Evolutionary conservation across 1,139 yeast genomes (phyloP), one percentile per base, ranked within the genome.

Genomic region (Yamadazyma sp.): DNA sequence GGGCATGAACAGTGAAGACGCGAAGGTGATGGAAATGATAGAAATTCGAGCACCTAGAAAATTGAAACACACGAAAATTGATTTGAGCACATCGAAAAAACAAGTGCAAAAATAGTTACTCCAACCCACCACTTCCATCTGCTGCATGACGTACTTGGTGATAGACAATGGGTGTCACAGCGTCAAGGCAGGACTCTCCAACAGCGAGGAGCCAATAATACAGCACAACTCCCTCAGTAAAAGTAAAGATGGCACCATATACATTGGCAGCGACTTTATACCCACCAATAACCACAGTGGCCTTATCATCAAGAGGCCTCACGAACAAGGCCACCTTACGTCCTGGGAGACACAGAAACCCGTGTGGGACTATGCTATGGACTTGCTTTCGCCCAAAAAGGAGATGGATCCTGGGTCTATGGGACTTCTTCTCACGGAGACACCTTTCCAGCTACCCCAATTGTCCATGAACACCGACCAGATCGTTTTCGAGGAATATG

Each of bases 261-360:
- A 85, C 52, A 68, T 89, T 9, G 96, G 96, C 2, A 68, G 68
- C 45, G 84, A 87, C 48, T 84, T 83, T 47, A 60, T 74, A 17
- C 70, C 73, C 23, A 79, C 91, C 34, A 78, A 76, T 45, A 92
- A 89, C 54, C 83, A 81, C 39, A 81, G 95, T 1, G 89, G 94
- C 1, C 72, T 91, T 12, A 74, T 75, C 25, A 78, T 85, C 59
- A 78, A 85, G 44, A 67, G 98, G 39, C 97, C 99, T 0, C 81
- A 80, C 47, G 97, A 89, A 47, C 81, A 83, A 50, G 95, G 98
- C 12, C 95, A 91, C 54, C 64, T 94, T 39, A 81, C 84, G 1
- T 87, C 94, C 29, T 94, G 98, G 98, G 96, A 88, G 48, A 67
- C 87, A 1, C 91, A 94, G 58, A 86, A 85, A 55, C 85, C 86